Evolutionary conservation across 78 protist species (phyloP).

Genomic region (Speleostelium caveatum): DNA sequence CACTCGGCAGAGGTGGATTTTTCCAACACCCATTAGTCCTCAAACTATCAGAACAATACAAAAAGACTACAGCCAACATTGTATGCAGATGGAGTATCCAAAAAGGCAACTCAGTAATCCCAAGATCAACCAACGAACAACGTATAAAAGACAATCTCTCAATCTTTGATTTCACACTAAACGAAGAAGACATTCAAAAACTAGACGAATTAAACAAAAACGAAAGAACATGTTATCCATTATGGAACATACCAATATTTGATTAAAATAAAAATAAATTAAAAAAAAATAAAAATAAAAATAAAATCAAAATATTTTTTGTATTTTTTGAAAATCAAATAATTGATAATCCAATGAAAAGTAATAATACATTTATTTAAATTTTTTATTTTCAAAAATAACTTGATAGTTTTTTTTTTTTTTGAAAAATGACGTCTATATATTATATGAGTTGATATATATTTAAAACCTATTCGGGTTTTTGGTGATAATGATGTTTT

Average conservation of each 20-base stretch:
- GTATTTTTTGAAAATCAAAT: no score
- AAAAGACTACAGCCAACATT: slow-evolving; percentile 78
- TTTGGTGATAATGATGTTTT: no score
- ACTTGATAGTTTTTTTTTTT: no score
- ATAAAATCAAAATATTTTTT: no score
- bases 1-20: slow-evolving; percentile 77
- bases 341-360: no score
- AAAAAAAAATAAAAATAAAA: no score
- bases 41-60: slow-evolving; percentile 62
- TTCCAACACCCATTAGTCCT: slow-evolving; percentile 34
- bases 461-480: no score
- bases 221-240: slow-evolving; percentile 50
- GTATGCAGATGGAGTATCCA: slow-evolving; percentile 42
- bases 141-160: slow-evolving; percentile 58
- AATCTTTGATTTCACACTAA: slow-evolving; percentile 59
- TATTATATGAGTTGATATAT: no score
- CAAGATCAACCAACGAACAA: slow-evolving; percentile 35
- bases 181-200: slow-evolving; percentile 37
- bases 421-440: no score
- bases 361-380: no score
- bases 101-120: slow-evolving; percentile 53
- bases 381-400: no score
- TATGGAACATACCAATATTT: slow-evolving; percentile 50
- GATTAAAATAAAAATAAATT: slow-evolving; percentile 9
- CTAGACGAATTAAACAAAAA: slow-evolving; percentile 19